Conservation (phyloP, 768 basidiomycete species). For the Macrolepiota dolichaula region DNA sequence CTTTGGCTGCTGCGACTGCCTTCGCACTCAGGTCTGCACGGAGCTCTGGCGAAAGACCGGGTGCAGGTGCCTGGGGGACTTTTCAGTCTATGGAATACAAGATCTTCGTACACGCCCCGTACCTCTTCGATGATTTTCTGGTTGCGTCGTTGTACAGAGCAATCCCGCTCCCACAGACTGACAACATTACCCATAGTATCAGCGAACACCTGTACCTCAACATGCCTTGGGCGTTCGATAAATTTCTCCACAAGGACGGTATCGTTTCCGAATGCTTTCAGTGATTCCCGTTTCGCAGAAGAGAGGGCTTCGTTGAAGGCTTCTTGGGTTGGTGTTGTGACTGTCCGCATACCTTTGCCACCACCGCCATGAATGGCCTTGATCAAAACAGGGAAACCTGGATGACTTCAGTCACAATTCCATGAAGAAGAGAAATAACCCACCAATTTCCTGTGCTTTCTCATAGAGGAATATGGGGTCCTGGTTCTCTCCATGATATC, state of each 20-base stretch:
- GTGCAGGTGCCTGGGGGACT: constrained; percentile 76
- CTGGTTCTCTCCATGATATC: constrained; percentile 87
- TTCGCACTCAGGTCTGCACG: constrained; percentile 80
- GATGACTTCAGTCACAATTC: neutral
- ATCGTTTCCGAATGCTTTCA: constrained; percentile 85
- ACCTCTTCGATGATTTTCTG: constrained; percentile 96
- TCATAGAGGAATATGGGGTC: constrained; percentile 62
- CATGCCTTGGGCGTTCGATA: constrained; percentile 81
- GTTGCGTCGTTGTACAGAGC: constrained; percentile 87
- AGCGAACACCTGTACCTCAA: constrained; percentile 94
- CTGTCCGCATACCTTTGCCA: constrained; percentile 93
- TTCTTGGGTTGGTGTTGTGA: constrained; percentile 47
- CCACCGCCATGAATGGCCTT: constrained; percentile 97
- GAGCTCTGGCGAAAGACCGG: constrained; percentile 76
- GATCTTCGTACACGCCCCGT: constrained; percentile 2
- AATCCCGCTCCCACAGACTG: constrained; percentile 96
- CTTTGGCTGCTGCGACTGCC: constrained; percentile 89
- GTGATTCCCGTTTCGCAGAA: constrained; percentile 87
- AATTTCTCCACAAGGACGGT: constrained; percentile 88
- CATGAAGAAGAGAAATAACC: neutral
- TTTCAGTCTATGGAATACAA: neutral
- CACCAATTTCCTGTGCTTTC: constrained; percentile 73
- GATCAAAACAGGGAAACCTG: constrained; percentile 88
- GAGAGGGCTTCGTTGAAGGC: constrained; percentile 78
- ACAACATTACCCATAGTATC: constrained; percentile 77